Evolutionary conservation across 805 yeast genomes (phyloP).

Genomic region (Candida xyloterini): DNA sequence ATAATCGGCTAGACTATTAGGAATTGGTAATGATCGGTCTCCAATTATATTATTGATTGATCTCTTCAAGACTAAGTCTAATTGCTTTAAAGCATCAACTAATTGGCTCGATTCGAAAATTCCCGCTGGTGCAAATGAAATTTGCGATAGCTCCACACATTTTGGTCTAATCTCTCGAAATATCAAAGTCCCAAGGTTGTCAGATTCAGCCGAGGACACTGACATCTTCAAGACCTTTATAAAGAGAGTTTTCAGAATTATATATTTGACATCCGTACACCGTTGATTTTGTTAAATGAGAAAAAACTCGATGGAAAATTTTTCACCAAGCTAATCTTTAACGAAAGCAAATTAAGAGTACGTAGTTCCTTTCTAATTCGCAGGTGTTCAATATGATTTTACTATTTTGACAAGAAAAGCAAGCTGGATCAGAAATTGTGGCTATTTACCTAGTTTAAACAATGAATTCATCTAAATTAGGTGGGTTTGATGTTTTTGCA

Average conservation of each 20-base stretch:
- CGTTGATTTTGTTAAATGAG: neutral
- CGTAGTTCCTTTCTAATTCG: constrained; percentile 6
- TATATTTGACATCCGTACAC: neutral
- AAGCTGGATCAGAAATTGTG: constrained; percentile 36
- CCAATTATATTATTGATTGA: constrained; percentile 4
- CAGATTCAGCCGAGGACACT: constrained; percentile 1
- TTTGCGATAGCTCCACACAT: constrained; percentile 44
- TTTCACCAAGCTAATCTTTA: constrained; percentile 3
- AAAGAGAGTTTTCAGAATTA: neutral
- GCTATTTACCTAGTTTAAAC: constrained; percentile 17
- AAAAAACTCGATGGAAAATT: neutral
- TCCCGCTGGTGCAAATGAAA: constrained; percentile 40
- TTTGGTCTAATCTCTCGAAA: constrained; percentile 35
- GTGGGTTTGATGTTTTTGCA: constrained; percentile 9
- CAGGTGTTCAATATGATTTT: constrained; percentile 6
- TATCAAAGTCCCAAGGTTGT: constrained; percentile 11
- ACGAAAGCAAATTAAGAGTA: constrained; percentile 6
- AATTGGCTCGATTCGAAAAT: constrained; percentile 31
- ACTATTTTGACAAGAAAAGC: constrained; percentile 19
- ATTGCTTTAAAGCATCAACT: constrained; percentile 32
- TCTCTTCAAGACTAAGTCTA: constrained; percentile 28
- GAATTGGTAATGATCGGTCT: constrained; percentile 17
- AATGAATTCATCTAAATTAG: constrained; percentile 5
- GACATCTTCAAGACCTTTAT: neutral
- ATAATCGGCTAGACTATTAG: constrained; percentile 53